Evolutionary conservation across 768 basidiomycete genomes (phyloP).

Genomic region (Favolaschia claudopus): DNA sequence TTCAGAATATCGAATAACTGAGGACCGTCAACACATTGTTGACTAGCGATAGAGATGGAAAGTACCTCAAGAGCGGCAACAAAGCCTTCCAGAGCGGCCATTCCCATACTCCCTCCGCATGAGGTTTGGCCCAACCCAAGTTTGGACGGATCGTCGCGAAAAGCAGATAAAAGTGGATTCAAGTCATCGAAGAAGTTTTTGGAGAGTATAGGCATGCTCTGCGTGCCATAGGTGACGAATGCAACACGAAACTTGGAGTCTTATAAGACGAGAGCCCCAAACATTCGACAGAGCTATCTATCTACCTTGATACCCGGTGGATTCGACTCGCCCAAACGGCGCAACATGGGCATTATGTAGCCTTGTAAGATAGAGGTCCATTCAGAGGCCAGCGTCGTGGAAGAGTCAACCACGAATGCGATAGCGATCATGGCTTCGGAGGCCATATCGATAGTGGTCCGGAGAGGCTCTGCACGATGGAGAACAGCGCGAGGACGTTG

Average conservation of each 20-base stretch:
- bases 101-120: constrained; percentile 56
- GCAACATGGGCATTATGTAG: constrained; percentile 61
- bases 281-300: neutral
- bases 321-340: constrained; percentile 56
- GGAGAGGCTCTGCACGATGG: too few species aligned
- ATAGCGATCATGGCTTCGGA: constrained; percentile 54
- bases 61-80: constrained; percentile 74
- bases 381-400: constrained; percentile 58
- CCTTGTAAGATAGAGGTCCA: constrained; percentile 56
- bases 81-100: constrained; percentile 76
- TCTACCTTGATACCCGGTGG: constrained; percentile 21
- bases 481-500: too few species aligned
- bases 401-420: constrained; percentile 68
- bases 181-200: constrained; percentile 64
- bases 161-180: constrained; percentile 46
- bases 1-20: constrained; percentile 54
- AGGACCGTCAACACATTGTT: neutral
- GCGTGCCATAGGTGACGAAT: constrained; percentile 68
- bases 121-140: constrained; percentile 67
- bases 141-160: constrained; percentile 52
- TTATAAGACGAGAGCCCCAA: constrained; percentile 9
- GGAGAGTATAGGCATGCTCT: constrained; percentile 64
- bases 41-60: neutral
- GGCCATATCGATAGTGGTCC: too few species aligned
- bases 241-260: constrained; percentile 48